These are phyloP conservation scores for Haematococcus lacustris DNA, from an alignment of 139 green algal species.

Conservation along the genomic window DNA sequence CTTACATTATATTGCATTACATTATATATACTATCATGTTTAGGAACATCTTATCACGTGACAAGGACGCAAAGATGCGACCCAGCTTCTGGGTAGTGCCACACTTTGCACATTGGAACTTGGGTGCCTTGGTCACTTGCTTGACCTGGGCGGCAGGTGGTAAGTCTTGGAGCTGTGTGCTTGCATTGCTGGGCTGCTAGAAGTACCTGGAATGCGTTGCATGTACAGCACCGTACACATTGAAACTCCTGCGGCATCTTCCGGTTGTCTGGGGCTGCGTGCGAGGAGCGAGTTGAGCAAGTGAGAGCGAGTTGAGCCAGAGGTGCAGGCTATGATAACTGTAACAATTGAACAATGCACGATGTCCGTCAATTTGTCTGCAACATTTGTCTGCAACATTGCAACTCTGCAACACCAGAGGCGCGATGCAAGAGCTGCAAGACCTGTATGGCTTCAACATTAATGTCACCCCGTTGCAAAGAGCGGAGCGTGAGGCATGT, in stretches of 20 bases:
- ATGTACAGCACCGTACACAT: conserved; percentile 14
- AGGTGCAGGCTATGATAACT: background rate
- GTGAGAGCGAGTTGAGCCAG: background rate
- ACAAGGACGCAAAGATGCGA: conserved; percentile 15
- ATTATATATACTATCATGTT: too few species aligned
- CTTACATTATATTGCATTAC: too few species aligned
- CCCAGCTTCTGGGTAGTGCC: conserved; percentile 15
- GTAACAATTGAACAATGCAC: background rate
- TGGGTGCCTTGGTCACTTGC: conserved; percentile 18
- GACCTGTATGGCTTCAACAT: conserved; percentile 44
- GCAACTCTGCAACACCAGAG: background rate
- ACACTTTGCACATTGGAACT: conserved; percentile 12
- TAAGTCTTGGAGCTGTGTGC: conserved; percentile 2
- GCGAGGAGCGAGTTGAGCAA: background rate
- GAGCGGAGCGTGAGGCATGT: conserved; percentile 10
- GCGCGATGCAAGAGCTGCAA: background rate
- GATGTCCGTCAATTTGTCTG: background rate
- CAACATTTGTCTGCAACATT: background rate
- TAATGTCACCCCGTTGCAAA: conserved; percentile 10
- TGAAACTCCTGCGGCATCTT: conserved; percentile 18
- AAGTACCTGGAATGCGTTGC: conserved; percentile 4
- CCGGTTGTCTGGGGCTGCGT: background rate
- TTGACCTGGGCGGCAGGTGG: conserved; percentile 3
- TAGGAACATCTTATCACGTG: too few species aligned
- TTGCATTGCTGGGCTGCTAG: conserved; percentile 16